phyloP scores from a whole-genome alignment of 2,329 filamentous ascomycete genomes.

The Cladosporium sp. region DNA sequence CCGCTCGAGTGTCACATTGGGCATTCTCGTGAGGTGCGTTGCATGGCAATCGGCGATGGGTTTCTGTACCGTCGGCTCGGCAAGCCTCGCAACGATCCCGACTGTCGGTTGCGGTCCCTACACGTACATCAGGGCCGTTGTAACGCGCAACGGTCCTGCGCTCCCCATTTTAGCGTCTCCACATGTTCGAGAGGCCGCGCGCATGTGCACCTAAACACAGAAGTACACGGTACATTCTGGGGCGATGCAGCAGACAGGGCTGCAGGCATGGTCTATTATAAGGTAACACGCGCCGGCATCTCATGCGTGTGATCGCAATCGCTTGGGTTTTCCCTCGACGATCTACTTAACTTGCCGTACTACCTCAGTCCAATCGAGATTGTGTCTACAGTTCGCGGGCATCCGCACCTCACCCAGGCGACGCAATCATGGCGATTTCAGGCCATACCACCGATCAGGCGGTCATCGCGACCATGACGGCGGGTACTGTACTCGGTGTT shows the following conservation, averaged over 20 bases:
- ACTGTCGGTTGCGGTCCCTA: constrained; percentile 9
- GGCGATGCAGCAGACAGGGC: constrained; percentile 10
- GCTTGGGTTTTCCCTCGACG: constrained; percentile 14
- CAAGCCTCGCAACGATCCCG: not conserved
- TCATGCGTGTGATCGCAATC: constrained; percentile 18
- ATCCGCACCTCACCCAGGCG: constrained; percentile 5
- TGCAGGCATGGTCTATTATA: constrained; percentile 13
- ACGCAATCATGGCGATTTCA: constrained; percentile 20
- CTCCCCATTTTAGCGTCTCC: constrained; percentile 14
- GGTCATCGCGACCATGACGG: constrained; percentile 30
- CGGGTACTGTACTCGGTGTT: constrained; percentile 28
- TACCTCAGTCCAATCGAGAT: constrained; percentile 15
- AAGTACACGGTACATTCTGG: constrained; percentile 7
- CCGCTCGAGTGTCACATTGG: not conserved
- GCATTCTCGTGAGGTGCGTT: not conserved
- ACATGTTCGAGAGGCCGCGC: constrained; percentile 11
- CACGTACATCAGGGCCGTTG: constrained; percentile 15
- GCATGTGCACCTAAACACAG: constrained; percentile 19
- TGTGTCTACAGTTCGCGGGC: constrained; percentile 4
- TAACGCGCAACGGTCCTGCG: constrained; percentile 16
- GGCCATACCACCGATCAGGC: constrained; percentile 29
- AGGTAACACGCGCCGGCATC: constrained; percentile 8
- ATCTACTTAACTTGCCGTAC: constrained; percentile 5
- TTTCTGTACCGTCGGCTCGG: constrained; percentile 10
- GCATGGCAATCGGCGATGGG: not conserved